Percentiles rank a stretch among this genome's conserved stretches.
These are phyloP conservation scores for Picocystis sp. DNA, from an alignment of 163 green algal genomes.

Conservation along the genomic window DNA sequence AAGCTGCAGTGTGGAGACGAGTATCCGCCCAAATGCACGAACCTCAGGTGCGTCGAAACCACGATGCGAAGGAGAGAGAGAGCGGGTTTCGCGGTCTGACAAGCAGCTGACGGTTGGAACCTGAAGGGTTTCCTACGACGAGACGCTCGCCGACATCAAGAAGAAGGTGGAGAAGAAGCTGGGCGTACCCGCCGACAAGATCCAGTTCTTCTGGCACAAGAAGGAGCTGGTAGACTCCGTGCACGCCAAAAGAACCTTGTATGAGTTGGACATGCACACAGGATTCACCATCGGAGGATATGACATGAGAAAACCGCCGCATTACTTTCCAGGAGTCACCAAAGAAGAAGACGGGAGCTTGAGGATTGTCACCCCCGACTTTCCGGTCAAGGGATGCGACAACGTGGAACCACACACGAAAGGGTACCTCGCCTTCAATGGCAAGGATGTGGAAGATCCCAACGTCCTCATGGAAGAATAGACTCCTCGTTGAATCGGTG, in stretches of 20 bases:
- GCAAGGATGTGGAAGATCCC: too few species aligned
- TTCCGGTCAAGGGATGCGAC: too few species aligned
- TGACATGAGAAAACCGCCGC: constrained; percentile 1
- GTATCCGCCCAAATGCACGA: too few species aligned
- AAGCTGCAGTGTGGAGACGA: too few species aligned
- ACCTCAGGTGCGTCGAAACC: too few species aligned
- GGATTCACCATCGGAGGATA: constrained; percentile 5
- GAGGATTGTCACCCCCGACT: neutral
- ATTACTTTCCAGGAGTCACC: constrained; percentile 3
- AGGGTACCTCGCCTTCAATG: too few species aligned
- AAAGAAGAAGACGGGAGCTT: constrained; percentile 3
- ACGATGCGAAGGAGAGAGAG: too few species aligned
- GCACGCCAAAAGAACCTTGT: neutral
- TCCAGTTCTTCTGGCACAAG: constrained; percentile 7
- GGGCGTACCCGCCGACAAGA: neutral
- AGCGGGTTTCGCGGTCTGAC: too few species aligned
- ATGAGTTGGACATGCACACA: constrained; percentile 6
- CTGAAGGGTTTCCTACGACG: neutral
- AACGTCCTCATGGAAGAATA: too few species aligned
- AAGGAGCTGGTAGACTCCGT: neutral
- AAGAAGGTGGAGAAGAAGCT: constrained; percentile 5
- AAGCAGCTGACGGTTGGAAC: too few species aligned
- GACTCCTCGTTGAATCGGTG: too few species aligned
- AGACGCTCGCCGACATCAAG: constrained; percentile 3
- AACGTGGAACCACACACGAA: too few species aligned